Conservation (phyloP, 805 yeast genomes). For the Candida coquimbonensis region DNA sequence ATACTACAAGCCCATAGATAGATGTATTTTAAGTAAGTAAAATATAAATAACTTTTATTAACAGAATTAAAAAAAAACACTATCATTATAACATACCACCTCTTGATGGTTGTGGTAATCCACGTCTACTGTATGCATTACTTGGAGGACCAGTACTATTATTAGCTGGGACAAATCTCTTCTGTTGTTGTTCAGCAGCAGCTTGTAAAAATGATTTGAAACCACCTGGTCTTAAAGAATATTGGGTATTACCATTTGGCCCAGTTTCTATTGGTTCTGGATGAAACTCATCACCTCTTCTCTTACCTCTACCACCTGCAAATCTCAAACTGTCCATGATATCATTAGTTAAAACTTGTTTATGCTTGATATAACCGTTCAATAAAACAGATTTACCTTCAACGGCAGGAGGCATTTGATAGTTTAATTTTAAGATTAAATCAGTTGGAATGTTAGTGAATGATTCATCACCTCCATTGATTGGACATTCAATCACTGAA, state of each 20-base stretch:
- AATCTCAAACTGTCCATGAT: slow-evolving; percentile 59
- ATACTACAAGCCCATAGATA: too few species aligned
- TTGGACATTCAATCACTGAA: slow-evolving; percentile 28
- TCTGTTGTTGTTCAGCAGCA: slow-evolving; percentile 9
- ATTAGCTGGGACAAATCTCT: slow-evolving; percentile 5
- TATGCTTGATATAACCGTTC: slow-evolving; percentile 67
- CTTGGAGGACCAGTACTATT: too few species aligned
- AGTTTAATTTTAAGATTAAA: slow-evolving; percentile 39
- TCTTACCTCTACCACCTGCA: slow-evolving; percentile 32
- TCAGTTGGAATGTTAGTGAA: slow-evolving; percentile 36
- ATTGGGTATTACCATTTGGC: slow-evolving; percentile 39
- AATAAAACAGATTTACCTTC: slow-evolving; percentile 75
- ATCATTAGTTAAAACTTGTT: slow-evolving; percentile 52
- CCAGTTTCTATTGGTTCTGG: slow-evolving; percentile 37
- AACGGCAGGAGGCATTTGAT: slow-evolving; percentile 51
- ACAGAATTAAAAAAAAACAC: neutral
- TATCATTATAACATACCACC: slow-evolving; percentile 20
- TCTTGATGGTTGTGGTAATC: slow-evolving; percentile 18
- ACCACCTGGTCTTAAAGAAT: slow-evolving; percentile 45
- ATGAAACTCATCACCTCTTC: slow-evolving; percentile 22
- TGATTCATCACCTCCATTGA: slow-evolving; percentile 23
- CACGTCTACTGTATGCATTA: too few species aligned
- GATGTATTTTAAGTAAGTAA: neutral
- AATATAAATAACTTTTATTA: neutral
- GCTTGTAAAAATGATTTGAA: slow-evolving; percentile 35